Conservation (phyloP, 306 rosid genomes). For the Cucumis hystrix region DNA sequence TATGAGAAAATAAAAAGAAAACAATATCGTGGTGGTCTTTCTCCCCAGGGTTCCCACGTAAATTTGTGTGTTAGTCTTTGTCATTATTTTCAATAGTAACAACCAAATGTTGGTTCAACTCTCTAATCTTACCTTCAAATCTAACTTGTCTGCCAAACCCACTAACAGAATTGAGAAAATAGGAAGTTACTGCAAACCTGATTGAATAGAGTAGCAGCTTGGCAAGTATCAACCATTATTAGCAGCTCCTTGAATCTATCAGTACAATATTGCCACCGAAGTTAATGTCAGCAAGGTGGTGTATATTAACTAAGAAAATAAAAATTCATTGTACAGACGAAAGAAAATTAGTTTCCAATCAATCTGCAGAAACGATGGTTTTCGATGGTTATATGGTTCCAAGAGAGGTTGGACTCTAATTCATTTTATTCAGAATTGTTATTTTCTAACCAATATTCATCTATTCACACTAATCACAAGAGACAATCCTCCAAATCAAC, state of each 20-base stretch:
- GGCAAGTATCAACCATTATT: slow-evolving; percentile 98
- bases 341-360: background rate
- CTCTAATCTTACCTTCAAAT: background rate
- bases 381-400: background rate
- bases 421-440: background rate
- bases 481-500: background rate
- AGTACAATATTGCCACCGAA: slow-evolving; percentile 5
- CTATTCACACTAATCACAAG: background rate
- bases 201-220: slow-evolving; percentile 89
- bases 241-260: slow-evolving; percentile 95
- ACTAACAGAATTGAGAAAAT: background rate
- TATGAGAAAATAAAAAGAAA: too few relatives aligned
- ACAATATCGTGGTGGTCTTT: too few relatives aligned
- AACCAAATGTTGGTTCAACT: background rate
- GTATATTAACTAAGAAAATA: background rate
- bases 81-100: too few relatives aligned
- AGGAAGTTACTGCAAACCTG: slow-evolving; percentile 42
- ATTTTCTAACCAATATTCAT: background rate
- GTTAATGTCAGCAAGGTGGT: background rate
- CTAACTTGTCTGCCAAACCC: background rate
- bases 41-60: too few relatives aligned
- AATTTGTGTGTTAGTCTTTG: too few relatives aligned
- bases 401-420: background rate
- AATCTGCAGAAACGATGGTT: background rate
- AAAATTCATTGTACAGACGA: background rate